Conservation (phyloP, 768 basidiomycete species). For the Lentinula raphanica region DNA sequence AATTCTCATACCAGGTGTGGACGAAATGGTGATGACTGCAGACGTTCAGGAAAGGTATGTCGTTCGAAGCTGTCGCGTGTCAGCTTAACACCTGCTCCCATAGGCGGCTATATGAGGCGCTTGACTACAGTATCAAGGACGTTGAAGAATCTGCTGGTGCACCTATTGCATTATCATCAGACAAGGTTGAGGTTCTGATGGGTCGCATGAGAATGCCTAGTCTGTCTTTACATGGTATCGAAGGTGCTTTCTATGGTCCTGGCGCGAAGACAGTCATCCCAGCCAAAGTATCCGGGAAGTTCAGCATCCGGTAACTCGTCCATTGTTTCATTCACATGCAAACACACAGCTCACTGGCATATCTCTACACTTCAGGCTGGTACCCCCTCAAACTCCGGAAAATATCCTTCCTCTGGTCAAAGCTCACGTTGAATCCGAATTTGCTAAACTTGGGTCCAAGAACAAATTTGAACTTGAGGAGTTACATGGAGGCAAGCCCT, state of each 20-base stretch:
- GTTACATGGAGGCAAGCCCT: conserved; percentile 64
- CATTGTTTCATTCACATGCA: conserved; percentile 5
- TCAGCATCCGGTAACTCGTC: conserved; percentile 74
- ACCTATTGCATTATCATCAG: conserved; percentile 63
- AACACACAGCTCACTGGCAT: no score
- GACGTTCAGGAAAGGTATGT: conserved; percentile 66
- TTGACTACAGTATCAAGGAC: conserved; percentile 71
- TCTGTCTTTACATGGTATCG: conserved; percentile 90
- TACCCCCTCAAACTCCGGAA: conserved; percentile 65
- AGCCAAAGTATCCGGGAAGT: conserved; percentile 83
- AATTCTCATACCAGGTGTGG: conserved; percentile 85
- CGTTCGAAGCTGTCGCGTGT: not conserved
- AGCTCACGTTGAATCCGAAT: conserved; percentile 57
- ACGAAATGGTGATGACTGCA: conserved; percentile 74
- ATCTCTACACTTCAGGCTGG: conserved; percentile 35
- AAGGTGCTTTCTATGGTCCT: conserved; percentile 84
- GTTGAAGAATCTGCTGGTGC: conserved; percentile 75
- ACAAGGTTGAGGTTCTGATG: conserved; percentile 82
- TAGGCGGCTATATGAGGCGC: conserved; percentile 64
- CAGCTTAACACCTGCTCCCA: not conserved
- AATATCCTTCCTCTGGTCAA: conserved; percentile 49
- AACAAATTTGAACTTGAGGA: conserved; percentile 55
- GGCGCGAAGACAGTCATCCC: conserved; percentile 95
- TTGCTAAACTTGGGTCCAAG: conserved; percentile 65
- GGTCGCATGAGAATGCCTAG: conserved; percentile 89